Conservation (phyloP, 805 yeast genomes). For the Candida patagonica region DNA sequence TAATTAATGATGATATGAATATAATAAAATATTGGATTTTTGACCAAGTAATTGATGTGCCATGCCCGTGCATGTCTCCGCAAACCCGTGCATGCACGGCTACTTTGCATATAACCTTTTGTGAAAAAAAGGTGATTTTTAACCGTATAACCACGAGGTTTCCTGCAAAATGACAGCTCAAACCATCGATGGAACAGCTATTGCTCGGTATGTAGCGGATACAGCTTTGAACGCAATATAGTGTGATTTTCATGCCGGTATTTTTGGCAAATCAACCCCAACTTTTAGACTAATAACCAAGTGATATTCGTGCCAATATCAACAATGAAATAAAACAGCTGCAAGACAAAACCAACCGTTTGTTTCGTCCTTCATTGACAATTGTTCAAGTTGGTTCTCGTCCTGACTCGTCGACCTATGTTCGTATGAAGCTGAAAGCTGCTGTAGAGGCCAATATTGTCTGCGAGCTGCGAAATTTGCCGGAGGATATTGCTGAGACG, state of each 20-base stretch:
- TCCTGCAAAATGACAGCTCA: slow-evolving; percentile 13
- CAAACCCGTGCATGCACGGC: too few relatives aligned
- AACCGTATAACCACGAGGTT: not conserved
- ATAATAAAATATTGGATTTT: too few relatives aligned
- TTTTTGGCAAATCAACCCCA: not conserved
- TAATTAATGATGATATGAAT: too few relatives aligned
- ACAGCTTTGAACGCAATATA: too few relatives aligned
- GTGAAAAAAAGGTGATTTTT: too few relatives aligned
- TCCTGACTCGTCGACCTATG: slow-evolving; percentile 88
- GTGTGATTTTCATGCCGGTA: not conserved
- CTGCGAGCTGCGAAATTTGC: slow-evolving; percentile 57
- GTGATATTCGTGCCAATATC: slow-evolving; percentile 40
- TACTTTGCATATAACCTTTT: too few relatives aligned
- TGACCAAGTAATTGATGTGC: too few relatives aligned
- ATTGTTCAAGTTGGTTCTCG: slow-evolving; percentile 86
- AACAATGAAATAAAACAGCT: slow-evolving; percentile 40
- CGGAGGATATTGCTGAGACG: slow-evolving; percentile 51
- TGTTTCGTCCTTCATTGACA: slow-evolving; percentile 62
- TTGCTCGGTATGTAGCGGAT: slow-evolving; percentile 34
- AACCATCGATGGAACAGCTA: slow-evolving; percentile 51
- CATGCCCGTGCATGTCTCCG: too few relatives aligned
- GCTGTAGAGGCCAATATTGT: slow-evolving; percentile 73
- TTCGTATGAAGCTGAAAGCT: slow-evolving; percentile 83
- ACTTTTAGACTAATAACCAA: slow-evolving; percentile 4
- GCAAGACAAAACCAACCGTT: slow-evolving; percentile 28